Conservation (phyloP, 345 rosid genomes). For the Linum usitatissimum region DNA sequence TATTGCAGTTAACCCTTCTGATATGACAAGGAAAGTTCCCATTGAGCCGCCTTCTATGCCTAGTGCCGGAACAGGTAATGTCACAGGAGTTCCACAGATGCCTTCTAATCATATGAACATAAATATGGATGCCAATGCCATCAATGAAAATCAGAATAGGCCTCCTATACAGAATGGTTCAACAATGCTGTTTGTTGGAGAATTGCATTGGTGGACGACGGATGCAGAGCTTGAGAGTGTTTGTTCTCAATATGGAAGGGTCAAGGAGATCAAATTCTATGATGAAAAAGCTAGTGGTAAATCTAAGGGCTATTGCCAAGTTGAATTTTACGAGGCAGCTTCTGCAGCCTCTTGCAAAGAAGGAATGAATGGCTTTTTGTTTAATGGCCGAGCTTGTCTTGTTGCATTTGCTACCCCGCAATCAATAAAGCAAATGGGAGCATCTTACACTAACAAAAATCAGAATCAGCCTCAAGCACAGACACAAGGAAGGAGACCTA, state of each 20-base stretch:
- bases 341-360: constrained; percentile 69
- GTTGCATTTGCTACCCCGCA: constrained; percentile 72
- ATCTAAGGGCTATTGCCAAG: constrained; percentile 80
- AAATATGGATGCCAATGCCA: constrained; percentile 2
- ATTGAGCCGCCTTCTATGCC: constrained; percentile 39
- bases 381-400: constrained; percentile 70
- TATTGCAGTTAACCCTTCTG: constrained; percentile 30
- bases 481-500: constrained; percentile 44
- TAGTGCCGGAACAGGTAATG: constrained; percentile 35
- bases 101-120: constrained; percentile 47
- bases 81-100: constrained; percentile 41
- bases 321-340: constrained; percentile 60
- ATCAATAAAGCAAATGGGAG: constrained; percentile 56
- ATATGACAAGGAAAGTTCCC: constrained; percentile 32
- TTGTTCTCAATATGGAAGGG: constrained; percentile 52
- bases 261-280: constrained; percentile 74
- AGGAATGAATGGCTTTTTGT: constrained; percentile 59
- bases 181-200: constrained; percentile 65
- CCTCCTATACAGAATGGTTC: constrained; percentile 8
- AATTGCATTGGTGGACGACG: constrained; percentile 92
- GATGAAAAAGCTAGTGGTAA: constrained; percentile 89
- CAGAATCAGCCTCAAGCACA: constrained; percentile 39
- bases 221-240: constrained; percentile 70
- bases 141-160: constrained; percentile 14
- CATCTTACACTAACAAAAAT: constrained; percentile 2